Percentiles rank a stretch among this genome's conserved stretches.
Evolutionary conservation across 2,329 filamentous ascomycete genomes (phyloP).

Genomic region (Cytospora piceicola): DNA sequence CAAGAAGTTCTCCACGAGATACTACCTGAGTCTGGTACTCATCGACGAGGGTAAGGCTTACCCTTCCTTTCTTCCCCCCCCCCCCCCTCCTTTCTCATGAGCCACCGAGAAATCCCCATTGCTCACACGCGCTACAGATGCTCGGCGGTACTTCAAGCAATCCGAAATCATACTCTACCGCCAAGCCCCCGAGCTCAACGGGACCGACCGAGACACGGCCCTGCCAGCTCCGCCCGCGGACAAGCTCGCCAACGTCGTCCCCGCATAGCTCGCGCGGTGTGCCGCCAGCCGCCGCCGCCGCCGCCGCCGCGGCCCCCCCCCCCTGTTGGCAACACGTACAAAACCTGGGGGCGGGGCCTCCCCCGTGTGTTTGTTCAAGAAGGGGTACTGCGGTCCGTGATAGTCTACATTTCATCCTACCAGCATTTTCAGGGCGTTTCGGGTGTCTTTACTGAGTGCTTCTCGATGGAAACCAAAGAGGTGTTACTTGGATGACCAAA

Average conservation of each 20-base stretch:
- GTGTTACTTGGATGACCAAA: conserved; percentile 24
- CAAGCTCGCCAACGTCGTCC: conserved; percentile 35
- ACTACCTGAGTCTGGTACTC: conserved; percentile 93
- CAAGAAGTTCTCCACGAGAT: conserved; percentile 98
- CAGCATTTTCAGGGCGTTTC: conserved; percentile 30
- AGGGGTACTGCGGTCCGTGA: background rate
- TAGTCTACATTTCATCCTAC: conserved; percentile 9
- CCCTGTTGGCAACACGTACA: background rate
- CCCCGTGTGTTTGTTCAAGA: background rate
- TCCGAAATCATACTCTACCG: conserved; percentile 97
- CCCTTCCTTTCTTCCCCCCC: background rate
- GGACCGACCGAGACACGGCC: conserved; percentile 42
- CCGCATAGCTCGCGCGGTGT: background rate
- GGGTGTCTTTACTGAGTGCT: background rate
- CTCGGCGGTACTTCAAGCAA: conserved; percentile 97
- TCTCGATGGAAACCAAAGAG: conserved; percentile 10
- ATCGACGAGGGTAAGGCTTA: conserved; percentile 80
- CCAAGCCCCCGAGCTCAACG: conserved; percentile 67
- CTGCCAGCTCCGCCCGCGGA: conserved; percentile 52
- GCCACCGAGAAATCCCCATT: conserved; percentile 6
- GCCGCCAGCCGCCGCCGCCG: background rate
- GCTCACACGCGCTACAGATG: conserved; percentile 61
- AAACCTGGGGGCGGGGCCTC: background rate
- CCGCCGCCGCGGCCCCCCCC: too few species aligned
- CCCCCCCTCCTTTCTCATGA: background rate